These are phyloP conservation scores for Ampelomyces quisqualis DNA, from an alignment of 2,329 filamentous ascomycete genomes.

Conservation along the genomic window DNA sequence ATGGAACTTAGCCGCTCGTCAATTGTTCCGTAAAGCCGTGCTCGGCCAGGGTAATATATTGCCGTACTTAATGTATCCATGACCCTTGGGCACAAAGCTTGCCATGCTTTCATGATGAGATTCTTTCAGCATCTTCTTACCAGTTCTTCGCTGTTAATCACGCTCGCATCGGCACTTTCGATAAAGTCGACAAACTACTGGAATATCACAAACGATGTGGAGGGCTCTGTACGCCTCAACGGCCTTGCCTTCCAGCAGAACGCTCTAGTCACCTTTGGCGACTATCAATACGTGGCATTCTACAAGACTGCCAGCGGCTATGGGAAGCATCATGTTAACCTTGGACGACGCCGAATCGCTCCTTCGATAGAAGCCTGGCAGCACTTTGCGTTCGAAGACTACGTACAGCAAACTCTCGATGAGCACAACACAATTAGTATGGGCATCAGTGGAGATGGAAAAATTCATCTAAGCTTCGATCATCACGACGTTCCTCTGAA, in stretches of 20 bases:
- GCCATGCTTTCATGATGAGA: slow-evolving; percentile 17
- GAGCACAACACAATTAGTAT: slow-evolving; percentile 57
- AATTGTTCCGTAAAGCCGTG: slow-evolving; percentile 5
- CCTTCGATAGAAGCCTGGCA: slow-evolving; percentile 46
- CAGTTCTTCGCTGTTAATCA: slow-evolving; percentile 13
- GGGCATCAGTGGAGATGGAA: slow-evolving; percentile 55
- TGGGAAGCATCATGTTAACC: slow-evolving; percentile 46
- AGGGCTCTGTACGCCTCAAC: slow-evolving; percentile 46
- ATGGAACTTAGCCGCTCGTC: slow-evolving; percentile 1
- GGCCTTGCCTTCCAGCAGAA: slow-evolving; percentile 55
- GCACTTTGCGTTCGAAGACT: slow-evolving; percentile 52
- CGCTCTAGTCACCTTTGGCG: slow-evolving; percentile 49
- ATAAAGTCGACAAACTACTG: slow-evolving; percentile 28
- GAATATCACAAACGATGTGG: slow-evolving; percentile 37
- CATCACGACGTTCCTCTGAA: slow-evolving; percentile 49
- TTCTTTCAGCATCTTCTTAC: slow-evolving; percentile 10
- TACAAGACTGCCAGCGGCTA: slow-evolving; percentile 43
- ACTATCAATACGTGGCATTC: slow-evolving; percentile 54
- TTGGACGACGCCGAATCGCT: slow-evolving; percentile 50
- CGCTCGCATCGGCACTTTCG: slow-evolving; percentile 24
- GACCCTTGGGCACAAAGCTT: background rate
- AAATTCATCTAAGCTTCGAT: slow-evolving; percentile 57
- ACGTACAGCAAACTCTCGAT: slow-evolving; percentile 53
- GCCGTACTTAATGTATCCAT: background rate
- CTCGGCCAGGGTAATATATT: background rate